Evolutionary conservation across 208 protist genomes (phyloP).

Genomic region (Wallacemonas sp.): DNA sequence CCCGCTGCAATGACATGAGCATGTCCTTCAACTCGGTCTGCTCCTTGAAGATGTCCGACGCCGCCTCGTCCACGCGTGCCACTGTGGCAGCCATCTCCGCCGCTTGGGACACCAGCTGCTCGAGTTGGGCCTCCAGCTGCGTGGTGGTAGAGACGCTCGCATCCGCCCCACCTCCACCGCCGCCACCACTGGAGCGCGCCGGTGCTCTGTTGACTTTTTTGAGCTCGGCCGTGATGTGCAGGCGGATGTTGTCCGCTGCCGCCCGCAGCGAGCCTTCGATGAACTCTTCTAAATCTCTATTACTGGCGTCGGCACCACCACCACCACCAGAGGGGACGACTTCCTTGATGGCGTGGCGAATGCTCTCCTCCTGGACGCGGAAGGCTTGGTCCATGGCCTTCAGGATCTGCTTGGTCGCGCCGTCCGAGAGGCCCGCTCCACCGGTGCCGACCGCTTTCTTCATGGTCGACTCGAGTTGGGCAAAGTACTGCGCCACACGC

Average conservation of each 20-base stretch:
- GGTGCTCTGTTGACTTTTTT: slow-evolving; percentile 3
- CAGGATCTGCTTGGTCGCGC: slow-evolving; percentile 22
- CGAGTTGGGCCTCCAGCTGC: slow-evolving; percentile 26
- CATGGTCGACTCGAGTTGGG: slow-evolving; percentile 15
- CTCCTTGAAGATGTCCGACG: slow-evolving; percentile 37
- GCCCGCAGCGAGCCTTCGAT: slow-evolving; percentile 55
- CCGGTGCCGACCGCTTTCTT: background rate
- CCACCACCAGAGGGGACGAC: slow-evolving; percentile 12
- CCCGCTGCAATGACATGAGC: slow-evolving; percentile 30
- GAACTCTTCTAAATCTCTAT: slow-evolving; percentile 32
- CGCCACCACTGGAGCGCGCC: background rate
- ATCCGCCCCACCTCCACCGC: background rate
- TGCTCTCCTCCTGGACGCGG: slow-evolving; percentile 49
- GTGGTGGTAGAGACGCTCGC: background rate
- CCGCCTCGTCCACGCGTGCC: slow-evolving; percentile 34
- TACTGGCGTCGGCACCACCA: too few species aligned
- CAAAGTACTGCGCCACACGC: slow-evolving; percentile 24
- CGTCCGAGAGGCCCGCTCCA: background rate
- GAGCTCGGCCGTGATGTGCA: slow-evolving; percentile 31
- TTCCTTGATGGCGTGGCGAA: slow-evolving; percentile 20
- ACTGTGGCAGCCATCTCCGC: slow-evolving; percentile 16
- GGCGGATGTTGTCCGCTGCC: slow-evolving; percentile 57
- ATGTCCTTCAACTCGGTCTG: slow-evolving; percentile 33
- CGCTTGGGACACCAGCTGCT: slow-evolving; percentile 19
- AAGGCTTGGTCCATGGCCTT: slow-evolving; percentile 52